Conservation (phyloP, 306 rosid genomes). For the Castanea sativa region DNA sequence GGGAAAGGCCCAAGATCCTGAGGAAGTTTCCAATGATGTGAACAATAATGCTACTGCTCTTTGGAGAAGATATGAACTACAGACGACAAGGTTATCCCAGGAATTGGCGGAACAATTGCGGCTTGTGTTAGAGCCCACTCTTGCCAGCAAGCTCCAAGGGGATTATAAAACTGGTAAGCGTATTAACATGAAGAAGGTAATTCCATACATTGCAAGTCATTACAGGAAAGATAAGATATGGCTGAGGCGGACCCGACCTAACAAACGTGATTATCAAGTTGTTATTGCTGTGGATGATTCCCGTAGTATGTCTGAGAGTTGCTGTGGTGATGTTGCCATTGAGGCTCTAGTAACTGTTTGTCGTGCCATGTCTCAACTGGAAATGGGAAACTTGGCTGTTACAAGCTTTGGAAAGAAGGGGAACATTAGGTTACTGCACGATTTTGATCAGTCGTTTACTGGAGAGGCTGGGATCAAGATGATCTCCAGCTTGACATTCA, state of each 20-base stretch:
- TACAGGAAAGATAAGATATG: constrained; percentile 86
- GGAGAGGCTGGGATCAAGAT: constrained; percentile 84
- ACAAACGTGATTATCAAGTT: constrained; percentile 94
- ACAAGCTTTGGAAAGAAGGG: constrained; percentile 89
- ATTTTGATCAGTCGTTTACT: constrained; percentile 73
- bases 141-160: constrained; percentile 92
- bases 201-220: constrained; percentile 81
- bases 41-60: constrained; percentile 46
- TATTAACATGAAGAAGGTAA: constrained; percentile 92
- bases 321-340: constrained; percentile 69
- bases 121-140: constrained; percentile 85
- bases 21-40: constrained; percentile 37
- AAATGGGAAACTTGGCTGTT: constrained; percentile 85
- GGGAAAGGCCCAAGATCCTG: constrained; percentile 56
- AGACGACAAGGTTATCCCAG: constrained; percentile 72
- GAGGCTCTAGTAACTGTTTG: constrained; percentile 91
- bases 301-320: constrained; percentile 79
- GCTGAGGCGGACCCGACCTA: constrained; percentile 86
- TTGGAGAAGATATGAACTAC: constrained; percentile 75
- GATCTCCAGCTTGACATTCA: constrained; percentile 81
- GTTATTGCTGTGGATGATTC: constrained; percentile 97
- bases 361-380: constrained; percentile 87
- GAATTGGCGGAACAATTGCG: constrained; percentile 95
- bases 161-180: constrained; percentile 93
- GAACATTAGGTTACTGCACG: constrained; percentile 76